Evolutionary conservation across 2,329 filamentous ascomycete species (phyloP).

Genomic region (Arachnomyces sp.): DNA sequence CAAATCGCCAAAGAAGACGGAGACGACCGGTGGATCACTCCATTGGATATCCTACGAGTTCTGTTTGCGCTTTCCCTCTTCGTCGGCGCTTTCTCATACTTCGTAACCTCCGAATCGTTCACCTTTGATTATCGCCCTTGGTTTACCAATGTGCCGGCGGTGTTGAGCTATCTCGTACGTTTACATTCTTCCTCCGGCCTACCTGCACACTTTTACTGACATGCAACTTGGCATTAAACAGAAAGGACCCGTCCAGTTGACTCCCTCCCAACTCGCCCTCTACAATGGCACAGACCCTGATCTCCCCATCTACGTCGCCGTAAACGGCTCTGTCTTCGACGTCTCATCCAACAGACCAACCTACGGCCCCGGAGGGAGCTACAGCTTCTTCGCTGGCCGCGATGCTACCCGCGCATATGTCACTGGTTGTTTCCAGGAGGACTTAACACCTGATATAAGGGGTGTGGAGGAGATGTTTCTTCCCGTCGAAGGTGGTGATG

Average conservation of each 20-base stretch:
- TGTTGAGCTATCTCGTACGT: constrained; percentile 55
- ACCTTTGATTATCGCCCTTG: constrained; percentile 60
- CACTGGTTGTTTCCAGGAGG: constrained; percentile 83
- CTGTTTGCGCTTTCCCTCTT: constrained; percentile 58
- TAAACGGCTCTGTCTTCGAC: constrained; percentile 62
- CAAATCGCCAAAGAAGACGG: constrained; percentile 14
- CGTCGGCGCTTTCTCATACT: constrained; percentile 64
- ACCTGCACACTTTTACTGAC: background rate
- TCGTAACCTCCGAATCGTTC: constrained; percentile 62
- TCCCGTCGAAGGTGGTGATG: constrained; percentile 53
- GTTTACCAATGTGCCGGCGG: constrained; percentile 50
- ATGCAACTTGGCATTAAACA: constrained; percentile 15
- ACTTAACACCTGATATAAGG: constrained; percentile 73
- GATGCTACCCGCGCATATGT: constrained; percentile 86
- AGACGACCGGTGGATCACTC: constrained; percentile 27
- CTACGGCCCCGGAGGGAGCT: constrained; percentile 78
- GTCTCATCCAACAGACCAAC: constrained; percentile 46
- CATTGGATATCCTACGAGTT: constrained; percentile 61
- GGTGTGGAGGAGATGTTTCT: constrained; percentile 81
- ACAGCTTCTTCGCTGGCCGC: constrained; percentile 75
- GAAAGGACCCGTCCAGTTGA: constrained; percentile 58
- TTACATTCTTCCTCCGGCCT: background rate
- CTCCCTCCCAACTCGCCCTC: constrained; percentile 60
- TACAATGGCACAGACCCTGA: constrained; percentile 70
- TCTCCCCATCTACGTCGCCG: constrained; percentile 79